Evolutionary conservation across 1,139 yeast species (phyloP).

Genomic region (Blastobotrys illinoisensis): DNA sequence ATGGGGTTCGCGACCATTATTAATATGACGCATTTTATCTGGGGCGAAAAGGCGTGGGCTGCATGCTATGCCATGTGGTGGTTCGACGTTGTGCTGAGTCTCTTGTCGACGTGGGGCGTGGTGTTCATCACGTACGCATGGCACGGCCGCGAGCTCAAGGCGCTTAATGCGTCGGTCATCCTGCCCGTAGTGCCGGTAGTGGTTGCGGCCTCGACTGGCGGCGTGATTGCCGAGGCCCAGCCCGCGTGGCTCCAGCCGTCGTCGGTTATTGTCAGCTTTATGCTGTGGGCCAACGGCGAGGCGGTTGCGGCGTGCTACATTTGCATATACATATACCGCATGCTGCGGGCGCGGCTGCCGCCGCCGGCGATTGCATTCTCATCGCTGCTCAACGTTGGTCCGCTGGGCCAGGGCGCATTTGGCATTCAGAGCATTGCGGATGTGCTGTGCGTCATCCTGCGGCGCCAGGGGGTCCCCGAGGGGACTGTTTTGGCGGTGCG

Average conservation of each 20-base stretch:
- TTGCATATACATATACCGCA: slow-evolving; percentile 52
- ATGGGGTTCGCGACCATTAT: slow-evolving; percentile 72
- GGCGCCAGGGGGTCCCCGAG: slow-evolving; percentile 6
- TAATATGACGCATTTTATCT: slow-evolving; percentile 44
- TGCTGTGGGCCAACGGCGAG: slow-evolving; percentile 67
- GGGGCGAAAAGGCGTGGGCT: slow-evolving; percentile 27
- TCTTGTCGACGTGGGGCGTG: slow-evolving; percentile 54
- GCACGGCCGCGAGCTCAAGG: slow-evolving; percentile 36
- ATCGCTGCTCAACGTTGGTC: slow-evolving; percentile 58
- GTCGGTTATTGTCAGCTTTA: slow-evolving; percentile 48
- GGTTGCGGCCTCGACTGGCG: slow-evolving; percentile 67
- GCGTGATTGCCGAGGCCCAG: slow-evolving; percentile 42
- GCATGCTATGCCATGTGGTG: slow-evolving; percentile 59
- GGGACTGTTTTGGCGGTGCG: slow-evolving; percentile 12
- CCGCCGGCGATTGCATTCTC: slow-evolving; percentile 44
- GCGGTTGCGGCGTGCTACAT: slow-evolving; percentile 53
- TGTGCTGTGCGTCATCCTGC: slow-evolving; percentile 18
- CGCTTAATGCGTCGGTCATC: slow-evolving; percentile 42
- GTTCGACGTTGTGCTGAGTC: slow-evolving; percentile 49
- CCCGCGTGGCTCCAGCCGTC: slow-evolving; percentile 44
- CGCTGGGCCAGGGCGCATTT: slow-evolving; percentile 77
- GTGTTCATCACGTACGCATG: slow-evolving; percentile 39
- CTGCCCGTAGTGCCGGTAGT: slow-evolving; percentile 74
- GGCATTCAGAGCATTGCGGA: slow-evolving; percentile 57
- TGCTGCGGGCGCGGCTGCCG: slow-evolving; percentile 58